phyloP scores from a whole-genome alignment of 768 basidiomycete genomes.

The Tulasnella sp. region DNA sequence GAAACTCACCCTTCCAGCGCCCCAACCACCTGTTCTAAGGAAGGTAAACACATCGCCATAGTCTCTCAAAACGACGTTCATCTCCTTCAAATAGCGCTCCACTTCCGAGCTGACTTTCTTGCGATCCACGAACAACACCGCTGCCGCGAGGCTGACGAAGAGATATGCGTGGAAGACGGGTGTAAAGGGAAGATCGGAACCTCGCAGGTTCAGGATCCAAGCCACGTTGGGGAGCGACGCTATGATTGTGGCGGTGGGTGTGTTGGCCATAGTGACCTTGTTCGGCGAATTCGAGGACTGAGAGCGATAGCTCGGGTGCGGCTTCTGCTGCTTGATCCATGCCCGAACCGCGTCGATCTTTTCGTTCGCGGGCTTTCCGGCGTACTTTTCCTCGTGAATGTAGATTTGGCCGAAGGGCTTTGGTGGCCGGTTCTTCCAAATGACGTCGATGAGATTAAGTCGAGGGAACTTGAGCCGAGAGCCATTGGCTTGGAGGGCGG shows the following conservation, averaged over 20 bases:
- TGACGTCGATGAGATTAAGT: constrained; percentile 79
- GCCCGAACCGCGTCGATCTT: constrained; percentile 72
- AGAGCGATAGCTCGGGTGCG: constrained; percentile 28
- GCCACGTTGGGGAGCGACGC: constrained; percentile 76
- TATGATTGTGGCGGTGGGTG: constrained; percentile 50
- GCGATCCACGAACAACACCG: constrained; percentile 74
- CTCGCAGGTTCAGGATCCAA: constrained; percentile 86
- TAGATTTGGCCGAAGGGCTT: constrained; percentile 69
- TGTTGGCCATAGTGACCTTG: constrained; percentile 32
- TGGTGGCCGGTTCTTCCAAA: constrained; percentile 67
- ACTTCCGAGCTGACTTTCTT: constrained; percentile 67
- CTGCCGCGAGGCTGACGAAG: constrained; percentile 63
- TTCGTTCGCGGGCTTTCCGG: constrained; percentile 58
- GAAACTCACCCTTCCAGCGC: constrained; percentile 68
- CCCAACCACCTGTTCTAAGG: constrained; percentile 61
- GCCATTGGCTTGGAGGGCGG: constrained; percentile 55
- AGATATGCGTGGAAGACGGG: constrained; percentile 91
- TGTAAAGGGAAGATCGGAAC: constrained; percentile 87
- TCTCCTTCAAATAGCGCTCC: constrained; percentile 57
- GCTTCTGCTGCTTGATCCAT: constrained; percentile 63
- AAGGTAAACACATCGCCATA: constrained; percentile 84
- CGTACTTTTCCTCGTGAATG: constrained; percentile 69
- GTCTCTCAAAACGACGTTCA: constrained; percentile 61
- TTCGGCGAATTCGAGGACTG: constrained; percentile 9
- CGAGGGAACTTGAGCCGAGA: constrained; percentile 79